A percentile compares a stretch with the other conserved stretches of the same genome.
Conservation (phyloP, 2,329 filamentous ascomycete genomes). For the Clathrospora elynae region DNA sequence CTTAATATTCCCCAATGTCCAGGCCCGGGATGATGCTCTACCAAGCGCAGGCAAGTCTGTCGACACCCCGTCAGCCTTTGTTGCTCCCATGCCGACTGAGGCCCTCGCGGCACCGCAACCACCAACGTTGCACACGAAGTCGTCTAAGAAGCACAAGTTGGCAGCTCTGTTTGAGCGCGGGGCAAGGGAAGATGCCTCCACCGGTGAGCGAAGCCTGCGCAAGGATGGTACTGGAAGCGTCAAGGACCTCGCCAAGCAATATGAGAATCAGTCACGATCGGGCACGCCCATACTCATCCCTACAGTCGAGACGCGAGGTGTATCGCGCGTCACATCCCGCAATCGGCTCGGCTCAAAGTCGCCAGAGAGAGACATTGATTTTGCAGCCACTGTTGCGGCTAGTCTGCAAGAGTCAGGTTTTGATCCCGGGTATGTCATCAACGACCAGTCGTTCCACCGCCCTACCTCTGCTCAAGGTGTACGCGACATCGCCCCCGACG, state of each 20-base stretch:
- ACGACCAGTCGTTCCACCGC: conserved; percentile 48
- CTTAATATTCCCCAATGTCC: background rate
- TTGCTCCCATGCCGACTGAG: conserved; percentile 10
- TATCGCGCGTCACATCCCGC: conserved; percentile 23
- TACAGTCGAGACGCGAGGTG: conserved; percentile 17
- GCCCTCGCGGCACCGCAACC: conserved; percentile 15
- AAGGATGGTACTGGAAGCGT: conserved; percentile 27
- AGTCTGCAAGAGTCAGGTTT: conserved; percentile 55
- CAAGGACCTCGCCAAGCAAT: conserved; percentile 30
- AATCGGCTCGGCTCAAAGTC: conserved; percentile 24
- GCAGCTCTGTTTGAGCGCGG: conserved; percentile 41
- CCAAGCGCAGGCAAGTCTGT: background rate
- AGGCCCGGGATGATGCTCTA: background rate
- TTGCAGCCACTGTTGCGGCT: conserved; percentile 55
- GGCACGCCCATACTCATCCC: conserved; percentile 23
- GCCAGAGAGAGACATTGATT: conserved; percentile 51
- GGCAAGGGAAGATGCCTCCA: conserved; percentile 15
- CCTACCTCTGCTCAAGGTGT: conserved; percentile 33
- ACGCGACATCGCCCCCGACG: conserved; percentile 40
- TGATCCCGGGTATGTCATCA: conserved; percentile 52
- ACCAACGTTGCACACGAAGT: conserved; percentile 44
- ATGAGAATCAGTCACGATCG: conserved; percentile 31
- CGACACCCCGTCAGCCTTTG: background rate
- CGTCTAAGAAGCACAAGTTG: conserved; percentile 46
- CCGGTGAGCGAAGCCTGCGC: conserved; percentile 17